Conservation (phyloP, 371 early-diverging fungal species). For the Syncephalis fuscata region DNA sequence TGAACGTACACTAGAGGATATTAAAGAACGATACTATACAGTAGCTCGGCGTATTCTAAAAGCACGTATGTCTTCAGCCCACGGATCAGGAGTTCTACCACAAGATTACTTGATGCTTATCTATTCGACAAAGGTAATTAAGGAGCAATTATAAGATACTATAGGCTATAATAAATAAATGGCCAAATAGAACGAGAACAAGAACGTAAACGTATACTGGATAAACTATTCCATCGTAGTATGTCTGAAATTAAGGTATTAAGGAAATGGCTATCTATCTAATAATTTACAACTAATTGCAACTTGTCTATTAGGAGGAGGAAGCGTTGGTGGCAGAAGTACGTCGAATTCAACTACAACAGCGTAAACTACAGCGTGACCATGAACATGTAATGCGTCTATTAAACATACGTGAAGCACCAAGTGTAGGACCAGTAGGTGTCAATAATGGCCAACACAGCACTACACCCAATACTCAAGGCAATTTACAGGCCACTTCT, state of each 20-base stretch:
- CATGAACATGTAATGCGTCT: constrained; percentile 51
- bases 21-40: constrained; percentile 65
- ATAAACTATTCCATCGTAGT: constrained; percentile 45
- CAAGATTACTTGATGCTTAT: constrained; percentile 20
- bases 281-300: not conserved
- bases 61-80: constrained; percentile 17
- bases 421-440: not conserved
- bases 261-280: not conserved
- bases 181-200: constrained; percentile 6
- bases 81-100: constrained; percentile 14
- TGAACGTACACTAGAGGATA: constrained; percentile 24
- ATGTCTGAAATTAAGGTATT: constrained; percentile 51
- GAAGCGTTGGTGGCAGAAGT: constrained; percentile 58
- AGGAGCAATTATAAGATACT: not conserved
- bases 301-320: constrained; percentile 34
- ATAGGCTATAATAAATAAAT: constrained; percentile 6
- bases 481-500: too few species aligned
- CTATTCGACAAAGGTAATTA: constrained; percentile 29
- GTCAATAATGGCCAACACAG: too few species aligned
- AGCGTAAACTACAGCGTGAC: constrained; percentile 47
- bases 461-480: too few species aligned
- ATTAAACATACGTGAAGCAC: constrained; percentile 30
- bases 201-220: constrained; percentile 63
- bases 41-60: constrained; percentile 34
- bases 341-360: constrained; percentile 57